phyloP scores from a whole-genome alignment of 306 rosid genomes.

The Cicer cuneatum region DNA sequence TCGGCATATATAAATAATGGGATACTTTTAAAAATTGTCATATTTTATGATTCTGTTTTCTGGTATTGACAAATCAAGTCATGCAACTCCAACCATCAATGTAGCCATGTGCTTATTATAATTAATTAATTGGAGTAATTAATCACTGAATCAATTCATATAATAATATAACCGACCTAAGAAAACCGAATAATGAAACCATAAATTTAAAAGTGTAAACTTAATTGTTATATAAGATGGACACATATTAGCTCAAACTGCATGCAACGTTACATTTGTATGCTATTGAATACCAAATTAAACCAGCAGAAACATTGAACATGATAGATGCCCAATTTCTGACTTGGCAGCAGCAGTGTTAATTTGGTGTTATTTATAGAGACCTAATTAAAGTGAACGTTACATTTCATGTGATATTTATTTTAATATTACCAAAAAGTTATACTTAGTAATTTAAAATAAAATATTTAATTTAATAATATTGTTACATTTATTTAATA shows the following conservation, averaged over 20 bases:
- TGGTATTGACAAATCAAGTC: constrained; percentile 47
- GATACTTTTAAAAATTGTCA: constrained; percentile 28
- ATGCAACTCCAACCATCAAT: constrained; percentile 17
- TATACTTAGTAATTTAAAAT: too few relatives aligned
- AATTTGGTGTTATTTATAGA: constrained; percentile 20
- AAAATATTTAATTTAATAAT: too few relatives aligned
- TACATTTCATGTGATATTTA: neutral
- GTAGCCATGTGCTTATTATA: constrained; percentile 48
- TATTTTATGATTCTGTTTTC: constrained; percentile 37
- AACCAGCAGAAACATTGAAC: constrained; percentile 35
- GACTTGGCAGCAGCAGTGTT: constrained; percentile 8
- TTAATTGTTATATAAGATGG: neutral
- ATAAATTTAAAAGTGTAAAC: neutral
- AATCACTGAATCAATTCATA: constrained; percentile 43
- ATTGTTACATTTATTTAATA: too few relatives aligned
- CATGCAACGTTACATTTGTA: constrained; percentile 16
- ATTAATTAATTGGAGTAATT: constrained; percentile 27
- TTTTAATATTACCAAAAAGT: too few relatives aligned
- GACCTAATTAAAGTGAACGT: constrained; percentile 35
- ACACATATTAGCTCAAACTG: constrained; percentile 26
- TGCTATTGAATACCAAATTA: constrained; percentile 1
- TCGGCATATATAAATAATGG: constrained; percentile 33
- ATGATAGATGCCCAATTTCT: constrained; percentile 25
- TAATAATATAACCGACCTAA: neutral
- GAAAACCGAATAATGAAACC: neutral